These are phyloP conservation scores for Russula vinacea DNA, from an alignment of 768 basidiomycete species.

Conservation along the genomic window DNA sequence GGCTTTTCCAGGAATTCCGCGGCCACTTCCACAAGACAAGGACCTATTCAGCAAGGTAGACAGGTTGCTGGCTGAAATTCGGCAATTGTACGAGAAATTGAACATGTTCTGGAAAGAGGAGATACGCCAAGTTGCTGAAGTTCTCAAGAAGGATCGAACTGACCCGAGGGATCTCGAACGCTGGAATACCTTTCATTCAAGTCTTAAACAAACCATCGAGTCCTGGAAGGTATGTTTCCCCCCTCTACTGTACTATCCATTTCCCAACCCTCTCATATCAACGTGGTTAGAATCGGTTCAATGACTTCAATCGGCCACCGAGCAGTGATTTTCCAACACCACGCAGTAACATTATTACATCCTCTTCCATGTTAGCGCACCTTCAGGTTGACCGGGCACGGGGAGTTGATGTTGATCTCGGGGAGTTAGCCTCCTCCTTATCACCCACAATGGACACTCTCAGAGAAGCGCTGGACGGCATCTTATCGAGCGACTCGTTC, in stretches of 20 bases:
- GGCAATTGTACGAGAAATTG: constrained; percentile 2
- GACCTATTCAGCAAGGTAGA: not conserved
- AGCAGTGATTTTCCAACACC: too few species aligned
- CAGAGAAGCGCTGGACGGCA: not conserved
- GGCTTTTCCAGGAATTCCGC: not conserved
- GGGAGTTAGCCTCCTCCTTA: not conserved
- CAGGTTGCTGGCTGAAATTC: not conserved
- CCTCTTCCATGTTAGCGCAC: too few species aligned
- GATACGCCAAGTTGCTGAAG: not conserved
- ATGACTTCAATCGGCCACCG: too few species aligned
- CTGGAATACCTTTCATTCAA: not conserved
- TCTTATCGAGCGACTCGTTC: not conserved
- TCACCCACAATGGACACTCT: not conserved
- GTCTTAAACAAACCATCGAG: not conserved
- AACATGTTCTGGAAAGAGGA: constrained; percentile 2
- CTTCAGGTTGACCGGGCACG: not conserved
- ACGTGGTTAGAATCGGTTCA: too few species aligned
- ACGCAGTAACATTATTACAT: too few species aligned
- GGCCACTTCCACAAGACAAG: not conserved
- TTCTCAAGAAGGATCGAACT: not conserved
- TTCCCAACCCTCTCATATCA: too few species aligned
- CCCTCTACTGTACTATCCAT: too few species aligned
- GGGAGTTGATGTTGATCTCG: not conserved
- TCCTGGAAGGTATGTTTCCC: constrained; percentile 5
- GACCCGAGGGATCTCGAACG: not conserved